A percentile compares a stretch with the other conserved stretches of the same genome.
phyloP scores from a whole-genome alignment of 176 grass and related monocot species.

The Triticum dicoccoides region DNA sequence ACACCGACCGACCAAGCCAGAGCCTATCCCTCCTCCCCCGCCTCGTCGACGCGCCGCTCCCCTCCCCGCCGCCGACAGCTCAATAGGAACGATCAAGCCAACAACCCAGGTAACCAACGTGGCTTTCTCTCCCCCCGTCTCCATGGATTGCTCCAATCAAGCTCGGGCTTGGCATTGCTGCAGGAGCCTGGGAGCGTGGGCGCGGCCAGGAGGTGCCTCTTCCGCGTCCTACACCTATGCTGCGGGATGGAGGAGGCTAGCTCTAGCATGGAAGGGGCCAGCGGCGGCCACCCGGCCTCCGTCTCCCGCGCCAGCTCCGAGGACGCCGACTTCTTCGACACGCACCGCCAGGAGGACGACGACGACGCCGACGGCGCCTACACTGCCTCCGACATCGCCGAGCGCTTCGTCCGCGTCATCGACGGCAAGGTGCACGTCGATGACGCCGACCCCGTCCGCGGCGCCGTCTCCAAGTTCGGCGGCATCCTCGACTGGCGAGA shows the following conservation, averaged over 20 bases:
- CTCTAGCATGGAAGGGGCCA: not conserved
- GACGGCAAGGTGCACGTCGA: conserved; percentile 32
- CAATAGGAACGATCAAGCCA: conserved; percentile 17
- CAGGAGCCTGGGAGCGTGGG: not conserved
- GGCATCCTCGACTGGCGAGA: conserved; percentile 60
- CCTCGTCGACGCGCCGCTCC: not conserved
- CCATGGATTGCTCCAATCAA: no score
- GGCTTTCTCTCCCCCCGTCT: no score
- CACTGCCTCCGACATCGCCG: conserved; percentile 6
- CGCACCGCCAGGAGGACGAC: not conserved
- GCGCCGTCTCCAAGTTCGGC: conserved; percentile 65
- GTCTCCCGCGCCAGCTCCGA: conserved; percentile 5
- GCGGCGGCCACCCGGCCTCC: not conserved
- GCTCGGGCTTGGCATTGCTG: not conserved
- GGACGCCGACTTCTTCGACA: conserved; percentile 5
- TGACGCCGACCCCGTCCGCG: conserved; percentile 66
- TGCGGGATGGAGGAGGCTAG: conserved; percentile 49
- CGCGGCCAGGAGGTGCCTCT: not conserved
- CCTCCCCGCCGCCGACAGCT: not conserved
- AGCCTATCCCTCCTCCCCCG: not conserved
- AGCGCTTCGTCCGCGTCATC: conserved; percentile 14
- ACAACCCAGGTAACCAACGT: not conserved
- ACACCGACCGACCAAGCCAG: not conserved
- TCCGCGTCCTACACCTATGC: conserved; percentile 34
- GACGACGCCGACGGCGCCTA: not conserved